Conservation (phyloP, 345 rosid species). For the Eucalyptus erythrocorys region DNA sequence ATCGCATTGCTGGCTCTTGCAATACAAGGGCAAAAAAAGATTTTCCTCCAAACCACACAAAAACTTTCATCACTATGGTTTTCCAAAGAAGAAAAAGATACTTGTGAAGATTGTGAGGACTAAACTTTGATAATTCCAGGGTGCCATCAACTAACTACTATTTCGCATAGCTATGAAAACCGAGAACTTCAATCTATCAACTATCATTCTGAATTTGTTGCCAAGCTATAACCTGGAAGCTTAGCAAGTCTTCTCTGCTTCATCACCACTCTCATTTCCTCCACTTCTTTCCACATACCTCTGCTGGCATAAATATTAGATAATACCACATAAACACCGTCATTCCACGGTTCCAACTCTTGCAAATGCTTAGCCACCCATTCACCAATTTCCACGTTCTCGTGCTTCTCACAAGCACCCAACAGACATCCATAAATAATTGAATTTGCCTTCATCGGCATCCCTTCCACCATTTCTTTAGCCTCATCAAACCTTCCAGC, state of each 20-base stretch:
- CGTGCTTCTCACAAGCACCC: slow-evolving; percentile 88
- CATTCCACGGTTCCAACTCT: slow-evolving; percentile 72
- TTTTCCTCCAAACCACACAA: not conserved
- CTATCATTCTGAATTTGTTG: slow-evolving; percentile 10
- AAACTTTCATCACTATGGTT: not conserved
- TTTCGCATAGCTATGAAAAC: not conserved
- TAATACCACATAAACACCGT: slow-evolving; percentile 74
- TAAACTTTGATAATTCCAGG: not conserved
- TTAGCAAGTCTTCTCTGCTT: slow-evolving; percentile 41
- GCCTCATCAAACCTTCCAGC: slow-evolving; percentile 69
- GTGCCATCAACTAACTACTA: not conserved
- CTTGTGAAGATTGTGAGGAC: not conserved
- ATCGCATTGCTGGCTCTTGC: not conserved
- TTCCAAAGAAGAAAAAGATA: not conserved
- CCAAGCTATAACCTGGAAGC: slow-evolving; percentile 57
- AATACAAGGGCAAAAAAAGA: not conserved
- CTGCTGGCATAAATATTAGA: slow-evolving; percentile 69
- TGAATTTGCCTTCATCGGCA: slow-evolving; percentile 73
- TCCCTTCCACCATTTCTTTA: slow-evolving; percentile 44
- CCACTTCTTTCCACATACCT: slow-evolving; percentile 81
- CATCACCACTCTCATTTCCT: slow-evolving; percentile 51
- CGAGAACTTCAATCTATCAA: not conserved
- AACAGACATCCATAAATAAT: slow-evolving; percentile 78
- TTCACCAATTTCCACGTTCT: slow-evolving; percentile 67
- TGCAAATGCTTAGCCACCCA: slow-evolving; percentile 65